Conservation (phyloP, 441 rosid genomes). For the Arabidopsis lyrata region DNA sequence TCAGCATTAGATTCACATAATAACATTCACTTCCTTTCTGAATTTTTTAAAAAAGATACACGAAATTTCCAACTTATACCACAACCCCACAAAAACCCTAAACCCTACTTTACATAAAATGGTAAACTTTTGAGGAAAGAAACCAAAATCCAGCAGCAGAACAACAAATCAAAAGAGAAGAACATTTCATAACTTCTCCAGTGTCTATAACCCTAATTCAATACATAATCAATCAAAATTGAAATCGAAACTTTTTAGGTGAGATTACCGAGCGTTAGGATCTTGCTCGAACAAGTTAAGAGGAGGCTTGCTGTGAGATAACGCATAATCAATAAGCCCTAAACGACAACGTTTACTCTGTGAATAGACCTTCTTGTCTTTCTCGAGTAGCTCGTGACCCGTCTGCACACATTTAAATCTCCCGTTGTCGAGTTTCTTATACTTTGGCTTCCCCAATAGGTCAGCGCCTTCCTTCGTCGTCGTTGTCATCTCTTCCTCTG, state of each 20-base stretch:
- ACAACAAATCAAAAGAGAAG: too few species aligned
- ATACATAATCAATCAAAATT: not conserved
- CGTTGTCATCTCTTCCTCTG: slow-evolving; percentile 42
- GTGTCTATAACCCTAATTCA: not conserved
- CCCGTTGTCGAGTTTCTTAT: slow-evolving; percentile 68
- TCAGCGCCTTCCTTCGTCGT: slow-evolving; percentile 64
- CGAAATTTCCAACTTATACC: slow-evolving; percentile 6
- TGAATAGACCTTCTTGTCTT: slow-evolving; percentile 75
- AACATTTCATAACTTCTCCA: too few species aligned
- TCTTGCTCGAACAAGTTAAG: slow-evolving; percentile 91
- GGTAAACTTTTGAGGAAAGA: not conserved
- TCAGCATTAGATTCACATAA: not conserved
- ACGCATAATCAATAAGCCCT: slow-evolving; percentile 84
- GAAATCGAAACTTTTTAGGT: not conserved
- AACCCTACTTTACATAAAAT: slow-evolving; percentile 1
- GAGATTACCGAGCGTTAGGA: slow-evolving; percentile 68
- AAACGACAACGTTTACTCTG: slow-evolving; percentile 85
- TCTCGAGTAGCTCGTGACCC: slow-evolving; percentile 81
- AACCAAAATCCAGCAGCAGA: not conserved
- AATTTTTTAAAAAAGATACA: not conserved
- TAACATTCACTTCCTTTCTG: not conserved
- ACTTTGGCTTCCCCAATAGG: slow-evolving; percentile 73
- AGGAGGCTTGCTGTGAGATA: slow-evolving; percentile 72
- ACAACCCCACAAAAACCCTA: slow-evolving; percentile 28
- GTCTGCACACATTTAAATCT: slow-evolving; percentile 90